Conservation (phyloP, 2,329 filamentous ascomycete species). For the Colletotrichum orbiculare region DNA sequence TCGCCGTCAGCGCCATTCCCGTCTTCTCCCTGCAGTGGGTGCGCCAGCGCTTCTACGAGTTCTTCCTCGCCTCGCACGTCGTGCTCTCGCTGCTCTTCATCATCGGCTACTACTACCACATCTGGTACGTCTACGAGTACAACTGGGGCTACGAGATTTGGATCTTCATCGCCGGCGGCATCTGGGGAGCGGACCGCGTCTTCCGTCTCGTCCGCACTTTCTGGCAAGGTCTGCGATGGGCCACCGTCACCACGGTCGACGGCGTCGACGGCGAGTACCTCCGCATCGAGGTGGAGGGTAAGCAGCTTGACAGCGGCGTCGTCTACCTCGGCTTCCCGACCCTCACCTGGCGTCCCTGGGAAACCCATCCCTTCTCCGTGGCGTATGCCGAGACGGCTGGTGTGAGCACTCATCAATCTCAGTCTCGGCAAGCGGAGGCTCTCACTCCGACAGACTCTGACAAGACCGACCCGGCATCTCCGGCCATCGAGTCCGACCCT, state of each 20-base stretch:
- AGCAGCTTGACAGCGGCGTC: slow-evolving; percentile 27
- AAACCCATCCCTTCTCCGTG: slow-evolving; percentile 31
- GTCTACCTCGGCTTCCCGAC: slow-evolving; percentile 35
- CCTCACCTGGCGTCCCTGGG: slow-evolving; percentile 33
- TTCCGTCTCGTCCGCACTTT: slow-evolving; percentile 27
- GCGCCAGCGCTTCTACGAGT: slow-evolving; percentile 40
- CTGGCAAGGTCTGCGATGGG: slow-evolving; percentile 30
- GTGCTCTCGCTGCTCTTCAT: slow-evolving; percentile 38
- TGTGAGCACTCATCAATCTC: not conserved
- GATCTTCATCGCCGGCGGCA: slow-evolving; percentile 36
- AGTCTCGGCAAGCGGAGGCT: not conserved
- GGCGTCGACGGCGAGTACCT: slow-evolving; percentile 23
- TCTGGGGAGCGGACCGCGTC: slow-evolving; percentile 37
- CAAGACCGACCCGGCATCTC: not conserved
- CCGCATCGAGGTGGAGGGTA: slow-evolving; percentile 23
- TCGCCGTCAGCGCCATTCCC: slow-evolving; percentile 33
- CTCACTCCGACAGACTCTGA: not conserved
- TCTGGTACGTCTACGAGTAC: slow-evolving; percentile 40
- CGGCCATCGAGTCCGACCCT: slow-evolving; percentile 2
- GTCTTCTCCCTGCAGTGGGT: slow-evolving; percentile 37
- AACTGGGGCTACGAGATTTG: slow-evolving; percentile 40
- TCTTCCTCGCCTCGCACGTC: slow-evolving; percentile 40
- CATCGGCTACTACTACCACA: slow-evolving; percentile 39
- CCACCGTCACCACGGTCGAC: slow-evolving; percentile 27
- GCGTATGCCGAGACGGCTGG: not conserved